Percentiles rank a stretch among this genome's conserved stretches.
Conservation (phyloP, 495 filamentous ascomycete species). For the Xylaria flabelliformis region DNA sequence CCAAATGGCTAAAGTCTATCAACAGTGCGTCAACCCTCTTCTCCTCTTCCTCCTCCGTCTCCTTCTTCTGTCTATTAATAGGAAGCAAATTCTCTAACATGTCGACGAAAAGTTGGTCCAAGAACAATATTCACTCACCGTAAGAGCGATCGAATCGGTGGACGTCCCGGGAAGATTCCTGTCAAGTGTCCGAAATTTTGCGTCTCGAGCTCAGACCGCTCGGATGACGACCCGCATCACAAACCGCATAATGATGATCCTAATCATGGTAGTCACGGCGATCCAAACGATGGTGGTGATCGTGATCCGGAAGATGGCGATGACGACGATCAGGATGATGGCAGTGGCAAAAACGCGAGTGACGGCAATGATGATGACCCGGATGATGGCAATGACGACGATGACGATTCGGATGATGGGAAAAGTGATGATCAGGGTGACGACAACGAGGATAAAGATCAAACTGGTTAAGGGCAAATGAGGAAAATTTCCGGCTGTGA, state of each 20-base stretch:
- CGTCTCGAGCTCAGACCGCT: background rate
- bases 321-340: too few relatives aligned
- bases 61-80: background rate
- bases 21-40: slow-evolving; percentile 16
- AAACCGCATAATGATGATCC: background rate
- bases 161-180: background rate
- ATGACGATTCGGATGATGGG: background rate
- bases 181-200: background rate
- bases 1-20: slow-evolving; percentile 13
- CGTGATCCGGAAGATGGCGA: background rate
- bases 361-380: background rate
- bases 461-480: background rate
- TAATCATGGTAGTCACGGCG: background rate
- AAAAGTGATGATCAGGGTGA: background rate
- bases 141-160: background rate
- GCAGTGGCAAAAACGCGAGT: too few relatives aligned
- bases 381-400: background rate
- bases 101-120: background rate
- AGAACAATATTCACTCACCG: background rate
- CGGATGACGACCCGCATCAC: background rate
- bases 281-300: background rate
- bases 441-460: background rate
- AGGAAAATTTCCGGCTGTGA: background rate
- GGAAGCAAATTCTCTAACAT: background rate
- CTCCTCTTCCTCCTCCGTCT: too few relatives aligned